Base-by-base conservation (phyloP, 2,329 filamentous ascomycete species). In the Botrytis elliptica region DNA sequence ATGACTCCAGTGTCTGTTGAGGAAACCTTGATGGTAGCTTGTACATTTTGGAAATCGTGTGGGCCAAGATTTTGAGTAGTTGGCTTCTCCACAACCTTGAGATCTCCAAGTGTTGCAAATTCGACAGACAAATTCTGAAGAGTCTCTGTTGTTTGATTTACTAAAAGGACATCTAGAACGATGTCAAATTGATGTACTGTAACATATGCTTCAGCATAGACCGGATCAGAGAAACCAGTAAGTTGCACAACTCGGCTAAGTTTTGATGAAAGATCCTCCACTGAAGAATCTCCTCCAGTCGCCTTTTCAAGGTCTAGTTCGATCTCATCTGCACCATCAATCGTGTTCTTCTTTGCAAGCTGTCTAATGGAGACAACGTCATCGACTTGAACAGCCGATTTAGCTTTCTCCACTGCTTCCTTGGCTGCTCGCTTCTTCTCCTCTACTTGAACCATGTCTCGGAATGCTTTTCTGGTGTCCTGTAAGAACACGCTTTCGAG, bases 101-200 rank as follows among this genome's bases (percentile, higher is more conserved):
- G 89, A 82, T 99, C 96, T 75, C 96, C 96, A 0, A 99, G 88
- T 0, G 96, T 99, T n/a, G 96, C 96, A 81, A 99, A 99, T 83
- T 99, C 96, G 36, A 99, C 95, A 0, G 94, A 97, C 46, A 99
- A 87, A 80, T 99, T 99, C 83, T 98, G 96, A 38, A 99, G 88
- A 4, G 96, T 99, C 81, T 98, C 95, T 22, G 92, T 93, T 0
- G 96, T 98, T 84, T 99, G 96, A 83, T 99, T 99, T 80, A 99
- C 96, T 36, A 99, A 87, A 4, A 99, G 88, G 14, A 99, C 96
- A 80, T 99, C 96, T 40, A 99, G 88, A 25, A 99, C 92, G 79
- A 99, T 99, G 81, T 99, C 96, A 81, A 99, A 99, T 83, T 99
- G 96, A 82, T 98, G 95, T 16, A 99, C 95, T 82, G 97, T 97